Evolutionary conservation across 1,139 yeast genomes (phyloP).

Genomic region (Diutina neorugosa): DNA sequence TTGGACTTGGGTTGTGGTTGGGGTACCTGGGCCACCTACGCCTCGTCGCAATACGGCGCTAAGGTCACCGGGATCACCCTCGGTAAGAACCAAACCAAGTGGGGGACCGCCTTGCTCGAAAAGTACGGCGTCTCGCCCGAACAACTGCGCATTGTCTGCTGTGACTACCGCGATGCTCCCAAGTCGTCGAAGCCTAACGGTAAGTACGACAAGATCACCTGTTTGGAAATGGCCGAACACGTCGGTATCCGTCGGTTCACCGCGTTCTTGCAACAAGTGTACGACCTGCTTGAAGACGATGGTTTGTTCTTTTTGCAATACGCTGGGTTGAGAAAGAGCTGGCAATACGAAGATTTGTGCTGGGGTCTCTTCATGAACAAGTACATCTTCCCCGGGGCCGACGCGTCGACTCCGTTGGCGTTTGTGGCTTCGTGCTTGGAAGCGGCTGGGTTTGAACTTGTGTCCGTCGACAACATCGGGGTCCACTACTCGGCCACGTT

Average conservation of each 20-base stretch:
- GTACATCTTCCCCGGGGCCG: slow-evolving; percentile 96
- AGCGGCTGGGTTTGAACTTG: slow-evolving; percentile 78
- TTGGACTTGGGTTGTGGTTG: slow-evolving; percentile 92
- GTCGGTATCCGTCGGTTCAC: slow-evolving; percentile 84
- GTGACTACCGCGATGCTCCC: slow-evolving; percentile 89
- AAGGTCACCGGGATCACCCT: slow-evolving; percentile 81
- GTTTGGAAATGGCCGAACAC: slow-evolving; percentile 94
- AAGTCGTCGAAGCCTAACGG: slow-evolving; percentile 40
- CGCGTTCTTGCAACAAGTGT: slow-evolving; percentile 65
- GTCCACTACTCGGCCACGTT: slow-evolving; percentile 86
- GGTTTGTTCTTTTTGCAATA: slow-evolving; percentile 81
- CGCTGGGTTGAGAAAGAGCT: slow-evolving; percentile 81
- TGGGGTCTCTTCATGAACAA: slow-evolving; percentile 97
- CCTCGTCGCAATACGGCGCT: slow-evolving; percentile 77
- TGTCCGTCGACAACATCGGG: slow-evolving; percentile 77
- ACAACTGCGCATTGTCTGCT: slow-evolving; percentile 72
- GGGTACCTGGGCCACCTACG: slow-evolving; percentile 87
- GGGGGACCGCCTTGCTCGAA: slow-evolving; percentile 66
- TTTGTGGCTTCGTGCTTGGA: slow-evolving; percentile 72
- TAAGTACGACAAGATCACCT: slow-evolving; percentile 76
- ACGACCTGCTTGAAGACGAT: slow-evolving; percentile 82
- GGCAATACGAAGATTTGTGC: slow-evolving; percentile 90
- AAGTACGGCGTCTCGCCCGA: slow-evolving; percentile 54
- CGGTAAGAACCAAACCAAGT: slow-evolving; percentile 83
- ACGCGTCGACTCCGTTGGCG: slow-evolving; percentile 88